Evolutionary conservation across 164 flowering plant species (phyloP).

Genomic region (Platanus orientalis): DNA sequence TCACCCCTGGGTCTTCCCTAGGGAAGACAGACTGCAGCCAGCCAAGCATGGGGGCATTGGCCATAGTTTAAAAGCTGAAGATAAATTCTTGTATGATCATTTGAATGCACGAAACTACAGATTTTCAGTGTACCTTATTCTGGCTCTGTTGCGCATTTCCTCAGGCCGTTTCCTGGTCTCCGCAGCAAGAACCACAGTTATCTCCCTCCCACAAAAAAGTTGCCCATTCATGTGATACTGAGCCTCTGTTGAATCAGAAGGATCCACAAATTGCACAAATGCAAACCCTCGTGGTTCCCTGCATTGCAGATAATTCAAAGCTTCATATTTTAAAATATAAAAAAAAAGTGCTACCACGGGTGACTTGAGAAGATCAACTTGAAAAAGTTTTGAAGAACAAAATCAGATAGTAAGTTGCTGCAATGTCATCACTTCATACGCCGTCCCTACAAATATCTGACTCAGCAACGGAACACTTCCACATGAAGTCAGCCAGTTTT

Average conservation of each 20-base stretch:
- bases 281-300: constrained; percentile 92
- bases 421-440: constrained; percentile 17
- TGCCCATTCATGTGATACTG: constrained; percentile 80
- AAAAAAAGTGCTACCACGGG: neutral
- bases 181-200: constrained; percentile 79
- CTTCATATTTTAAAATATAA: neutral
- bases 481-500: constrained; percentile 20
- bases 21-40: too few species aligned
- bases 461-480: constrained; percentile 22
- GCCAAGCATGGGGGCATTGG: too few species aligned
- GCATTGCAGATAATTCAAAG: constrained; percentile 15
- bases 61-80: neutral
- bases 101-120: neutral
- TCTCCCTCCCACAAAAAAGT: constrained; percentile 69
- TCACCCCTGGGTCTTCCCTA: too few species aligned
- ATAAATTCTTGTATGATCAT: neutral
- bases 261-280: constrained; percentile 91
- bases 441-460: constrained; percentile 17
- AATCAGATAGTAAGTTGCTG: constrained; percentile 13
- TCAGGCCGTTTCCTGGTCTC: constrained; percentile 87
- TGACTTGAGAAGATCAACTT: constrained; percentile 1
- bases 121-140: constrained; percentile 35
- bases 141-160: constrained; percentile 67
- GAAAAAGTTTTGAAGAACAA: constrained; percentile 2
- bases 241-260: constrained; percentile 72